Base-by-base conservation (phyloP, 1,284 basidiomycete genomes). In the Wallemia mellicola region DNA sequence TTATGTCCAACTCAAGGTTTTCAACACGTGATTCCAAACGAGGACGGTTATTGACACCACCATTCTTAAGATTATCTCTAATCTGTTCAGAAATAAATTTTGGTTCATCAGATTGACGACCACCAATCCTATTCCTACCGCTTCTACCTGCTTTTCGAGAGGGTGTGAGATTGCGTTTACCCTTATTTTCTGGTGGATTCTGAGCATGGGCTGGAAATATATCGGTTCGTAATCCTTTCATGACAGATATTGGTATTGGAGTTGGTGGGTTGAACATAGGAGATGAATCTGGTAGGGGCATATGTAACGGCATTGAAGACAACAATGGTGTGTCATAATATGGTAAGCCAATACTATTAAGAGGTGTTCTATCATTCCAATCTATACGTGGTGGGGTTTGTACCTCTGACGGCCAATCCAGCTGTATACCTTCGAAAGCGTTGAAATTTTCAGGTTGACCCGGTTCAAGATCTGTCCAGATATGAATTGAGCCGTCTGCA, bases 281-380 rank as follows among this genome's bases (percentile, higher is more conserved):
- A 2, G 73, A 74, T 22, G 68, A 66, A 30, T 66, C 64, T 0
- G 69, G 66, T 19, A 69, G 69, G 61, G 70, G 71, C 59, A 68
- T 66, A n/a, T 65, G 61, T 14, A 66, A 61, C 19, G 71, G 65
- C 76, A 87, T 83, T 22, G 83, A 81, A 14, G 89, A 95, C 3
- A 96, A 74, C 0, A 96, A 77, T 2, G 75, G 75, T 2, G 74
- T 73, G 58, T 79, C 75, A 68, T 96, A 96, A 70, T 83, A 77
- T 2, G 92, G 91, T 74, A 96, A 75, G 1, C 94, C 94, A 63
- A 98, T 79, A 56, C 76, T 73, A 67, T 87, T 96, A 59, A 99
- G 74, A 0, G 92, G 89, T 81, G 85, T 92, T 38, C 76, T 74
- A 60, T 84, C 79, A 2, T 76, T 77, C 89, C 91, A 96, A 14